Evolutionary conservation across 2,329 filamentous ascomycete genomes (phyloP).

Genomic region (Tolypocladium ovalisporum): DNA sequence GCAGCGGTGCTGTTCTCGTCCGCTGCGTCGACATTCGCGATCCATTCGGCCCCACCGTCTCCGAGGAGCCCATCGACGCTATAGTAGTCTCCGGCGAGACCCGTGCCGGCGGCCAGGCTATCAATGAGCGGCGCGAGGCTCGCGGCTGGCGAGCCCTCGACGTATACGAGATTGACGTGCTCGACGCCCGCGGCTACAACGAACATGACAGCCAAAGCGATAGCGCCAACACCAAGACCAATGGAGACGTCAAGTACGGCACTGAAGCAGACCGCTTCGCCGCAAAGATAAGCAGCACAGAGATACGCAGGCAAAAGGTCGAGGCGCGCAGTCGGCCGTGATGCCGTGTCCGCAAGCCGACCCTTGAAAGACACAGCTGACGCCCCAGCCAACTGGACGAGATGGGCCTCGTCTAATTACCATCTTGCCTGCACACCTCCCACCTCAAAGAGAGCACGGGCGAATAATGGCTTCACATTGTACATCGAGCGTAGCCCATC

Average conservation of each 20-base stretch:
- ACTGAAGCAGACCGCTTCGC: constrained; percentile 48
- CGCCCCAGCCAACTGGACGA: not conserved
- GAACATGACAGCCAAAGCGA: not conserved
- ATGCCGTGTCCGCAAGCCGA: not conserved
- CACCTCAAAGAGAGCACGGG: not conserved
- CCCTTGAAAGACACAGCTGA: not conserved
- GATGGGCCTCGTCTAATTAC: not conserved
- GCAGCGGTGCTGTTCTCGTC: constrained; percentile 50
- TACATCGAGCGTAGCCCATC: not conserved
- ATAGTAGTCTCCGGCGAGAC: constrained; percentile 87
- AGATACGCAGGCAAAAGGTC: constrained; percentile 50
- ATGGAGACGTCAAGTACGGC: constrained; percentile 22
- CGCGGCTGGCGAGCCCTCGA: constrained; percentile 67
- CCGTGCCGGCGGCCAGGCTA: constrained; percentile 66
- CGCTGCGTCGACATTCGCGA: constrained; percentile 81
- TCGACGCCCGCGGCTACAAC: constrained; percentile 50
- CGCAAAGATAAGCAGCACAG: constrained; percentile 84
- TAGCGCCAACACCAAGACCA: constrained; percentile 24
- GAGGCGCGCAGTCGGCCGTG: constrained; percentile 11
- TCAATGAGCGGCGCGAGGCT: constrained; percentile 72
- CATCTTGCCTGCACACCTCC: not conserved
- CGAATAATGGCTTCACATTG: not conserved
- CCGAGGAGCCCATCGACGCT: constrained; percentile 64
- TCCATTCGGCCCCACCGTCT: constrained; percentile 82
- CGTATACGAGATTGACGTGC: constrained; percentile 80